phyloP scores from a whole-genome alignment of 139 green algal genomes.

The Micromonas pusilla region DNA sequence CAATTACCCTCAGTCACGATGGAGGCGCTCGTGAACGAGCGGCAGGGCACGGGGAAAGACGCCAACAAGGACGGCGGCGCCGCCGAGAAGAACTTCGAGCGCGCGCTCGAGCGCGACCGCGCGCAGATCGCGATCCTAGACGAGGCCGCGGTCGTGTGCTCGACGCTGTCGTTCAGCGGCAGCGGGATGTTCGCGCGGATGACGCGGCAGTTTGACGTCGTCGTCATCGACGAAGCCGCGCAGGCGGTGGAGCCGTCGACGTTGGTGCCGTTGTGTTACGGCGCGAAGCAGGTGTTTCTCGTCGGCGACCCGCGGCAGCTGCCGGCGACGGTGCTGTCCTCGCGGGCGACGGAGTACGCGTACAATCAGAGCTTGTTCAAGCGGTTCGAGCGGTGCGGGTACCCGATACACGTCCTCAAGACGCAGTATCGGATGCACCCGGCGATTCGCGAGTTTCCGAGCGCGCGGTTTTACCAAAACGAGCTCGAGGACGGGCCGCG shows the following conservation, averaged over 20 bases:
- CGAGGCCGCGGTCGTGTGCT: conserved; percentile 40
- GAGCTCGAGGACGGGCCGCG: conserved; percentile 36
- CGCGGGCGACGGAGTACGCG: conserved; percentile 26
- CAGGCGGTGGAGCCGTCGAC: conserved; percentile 43
- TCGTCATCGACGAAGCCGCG: conserved; percentile 51
- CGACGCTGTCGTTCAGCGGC: conserved; percentile 35
- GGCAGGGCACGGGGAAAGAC: background rate
- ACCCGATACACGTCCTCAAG: conserved; percentile 40
- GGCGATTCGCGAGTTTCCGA: conserved; percentile 44
- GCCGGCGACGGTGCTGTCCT: conserved; percentile 46
- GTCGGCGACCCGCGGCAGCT: conserved; percentile 48
- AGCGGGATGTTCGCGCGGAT: conserved; percentile 42
- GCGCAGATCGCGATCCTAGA: conserved; percentile 42
- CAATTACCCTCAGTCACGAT: too few relatives aligned
- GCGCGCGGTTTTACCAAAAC: conserved; percentile 40
- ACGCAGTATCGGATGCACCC: conserved; percentile 50
- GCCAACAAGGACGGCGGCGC: background rate
- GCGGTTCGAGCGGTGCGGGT: conserved; percentile 25
- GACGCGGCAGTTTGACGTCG: conserved; percentile 44
- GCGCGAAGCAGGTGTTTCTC: conserved; percentile 32
- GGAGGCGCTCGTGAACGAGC: conserved; percentile 2
- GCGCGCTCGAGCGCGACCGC: conserved; percentile 32
- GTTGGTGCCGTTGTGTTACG: conserved; percentile 35
- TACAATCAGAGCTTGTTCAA: conserved; percentile 43
- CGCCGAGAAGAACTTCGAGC: background rate